Evolutionary conservation across 805 yeast species (phyloP), one percentile per base, ranked within the genome.

Genomic region (Clavispora fructus): DNA sequence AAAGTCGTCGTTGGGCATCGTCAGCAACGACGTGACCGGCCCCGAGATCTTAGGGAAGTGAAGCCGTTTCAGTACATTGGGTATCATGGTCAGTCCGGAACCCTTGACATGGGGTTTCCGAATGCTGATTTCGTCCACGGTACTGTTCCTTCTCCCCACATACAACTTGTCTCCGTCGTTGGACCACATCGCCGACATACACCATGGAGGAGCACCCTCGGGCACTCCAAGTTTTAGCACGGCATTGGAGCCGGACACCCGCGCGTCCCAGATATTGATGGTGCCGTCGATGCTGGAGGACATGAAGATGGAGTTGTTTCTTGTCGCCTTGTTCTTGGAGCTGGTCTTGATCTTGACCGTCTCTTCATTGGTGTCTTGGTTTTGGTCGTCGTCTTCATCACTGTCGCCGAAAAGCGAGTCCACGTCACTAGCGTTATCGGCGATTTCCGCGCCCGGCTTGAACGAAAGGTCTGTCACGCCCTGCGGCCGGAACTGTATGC

Each of bases 171-270:
- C 83, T 10, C 99, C 99, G 57, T 85, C 83, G 43, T 72, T 71
- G 8, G 96, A 83, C 97, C 98, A 92, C 46, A 87, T 80, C 0
- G 96, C 80, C 7, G 88, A 78, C 77, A 85, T 82, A 63, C 96
- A 85, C 98, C 98, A 94, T 0, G 98, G 98, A 0, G 98, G 96
- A 0, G 85, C 77, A 1, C 79, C 80, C 9, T 75, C 68, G 1
- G 88, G 83, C 1, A 83, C 76, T 0, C 77, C 75, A 12, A 82
- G 61, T 33, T 72, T 73, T 14, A 82, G 59, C 0, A 75, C 82
- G 0, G 69, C 64, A 4, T 65, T 59, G 1, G 68, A 62, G 2
- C 52, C 50, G 1, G 54, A 48, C 19, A 45, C 46, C 47, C 99
- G 74, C 5, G 76, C 66, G 62, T 94, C 99, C 96, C 97, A 91